Conservation (phyloP, 129 eudicot species). For the Ambrosia trifida region DNA sequence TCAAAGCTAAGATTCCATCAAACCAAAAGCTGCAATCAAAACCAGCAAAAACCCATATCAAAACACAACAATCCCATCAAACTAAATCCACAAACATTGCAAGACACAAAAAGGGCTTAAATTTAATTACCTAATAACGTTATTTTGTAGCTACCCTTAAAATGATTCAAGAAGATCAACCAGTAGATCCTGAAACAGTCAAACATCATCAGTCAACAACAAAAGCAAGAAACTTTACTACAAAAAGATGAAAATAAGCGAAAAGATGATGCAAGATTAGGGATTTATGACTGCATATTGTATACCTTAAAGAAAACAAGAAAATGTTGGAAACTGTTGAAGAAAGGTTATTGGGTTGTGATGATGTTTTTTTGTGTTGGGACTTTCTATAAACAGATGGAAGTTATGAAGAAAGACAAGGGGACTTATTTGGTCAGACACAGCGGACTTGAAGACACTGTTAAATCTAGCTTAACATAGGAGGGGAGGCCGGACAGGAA, state of each 20-base stretch:
- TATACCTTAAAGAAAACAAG: constrained; percentile 34
- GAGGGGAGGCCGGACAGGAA: too few relatives aligned
- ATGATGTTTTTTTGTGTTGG: constrained; percentile 6
- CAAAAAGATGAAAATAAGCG: constrained; percentile 1
- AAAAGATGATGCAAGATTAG: constrained; percentile 28
- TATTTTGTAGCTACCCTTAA: not conserved
- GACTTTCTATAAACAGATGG: constrained; percentile 34
- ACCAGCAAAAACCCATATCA: constrained; percentile 35
- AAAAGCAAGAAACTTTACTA: constrained; percentile 19
- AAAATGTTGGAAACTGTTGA: constrained; percentile 16
- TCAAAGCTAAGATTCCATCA: constrained; percentile 27
- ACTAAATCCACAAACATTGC: constrained; percentile 11
- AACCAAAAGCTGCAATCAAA: constrained; percentile 33
- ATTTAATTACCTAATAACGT: not conserved
- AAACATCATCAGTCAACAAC: constrained; percentile 3
- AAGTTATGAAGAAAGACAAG: constrained; percentile 21
- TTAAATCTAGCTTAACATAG: too few relatives aligned
- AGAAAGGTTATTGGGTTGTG: constrained; percentile 2
- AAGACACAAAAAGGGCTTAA: not conserved
- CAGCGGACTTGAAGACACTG: too few relatives aligned
- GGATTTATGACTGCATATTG: constrained; percentile 41
- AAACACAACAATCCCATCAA: not conserved
- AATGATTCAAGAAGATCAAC: constrained; percentile 26
- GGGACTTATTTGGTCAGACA: constrained; percentile 24
- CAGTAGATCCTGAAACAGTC: constrained; percentile 32